Base-by-base conservation (phyloP, 441 rosid species). In the Adansonia madagascariensis region DNA sequence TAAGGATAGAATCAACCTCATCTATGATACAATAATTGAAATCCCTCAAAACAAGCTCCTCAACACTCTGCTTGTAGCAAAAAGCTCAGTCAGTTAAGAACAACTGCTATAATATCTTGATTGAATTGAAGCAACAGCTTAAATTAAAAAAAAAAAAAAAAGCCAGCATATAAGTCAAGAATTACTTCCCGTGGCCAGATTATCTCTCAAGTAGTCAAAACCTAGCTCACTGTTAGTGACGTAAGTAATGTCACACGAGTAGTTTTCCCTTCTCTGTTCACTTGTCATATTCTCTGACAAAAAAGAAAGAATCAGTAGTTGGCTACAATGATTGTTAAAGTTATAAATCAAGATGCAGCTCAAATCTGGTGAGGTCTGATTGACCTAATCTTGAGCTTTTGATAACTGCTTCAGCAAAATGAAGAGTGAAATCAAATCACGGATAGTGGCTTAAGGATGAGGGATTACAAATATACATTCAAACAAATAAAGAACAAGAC, bases 161-260 rank as follows among this genome's bases (percentile, higher is more conserved):
- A 81, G 74, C 22, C 43, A 75, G 78, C 56, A 75, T 24, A 82
- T 75, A 87, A 82, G 74, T 86, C 75, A 88, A 92, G 87, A 88
- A 87, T 88, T 93, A 93, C 97, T 95, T 92, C 92, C 99, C 97
- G 95, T 93, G 95, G 99, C 99, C 89, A 95, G 98, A 88, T 95
- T 95, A 81, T 95, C 99, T 86, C 99, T 89, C 84, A 95, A 85
- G 80, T 80, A 93, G 84, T 95, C 99, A 78, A 95, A 95, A 74
- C 98, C 99, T 80, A 95, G 96, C 88, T 95, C 98, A 75, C 99
- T 93, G 67, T 95, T 95, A 69, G 99, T 95, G 80, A 93, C 98
- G 77, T 93, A 95, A 4, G 99, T 93, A 61, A 95, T 91, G 81
- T 95, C 99, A 62, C 96, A 92, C 87, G 88, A 80, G 84, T 95